These are phyloP conservation scores for Talaromyces sp. DNA, from an alignment of 2,329 filamentous ascomycete species.

Conservation along the genomic window DNA sequence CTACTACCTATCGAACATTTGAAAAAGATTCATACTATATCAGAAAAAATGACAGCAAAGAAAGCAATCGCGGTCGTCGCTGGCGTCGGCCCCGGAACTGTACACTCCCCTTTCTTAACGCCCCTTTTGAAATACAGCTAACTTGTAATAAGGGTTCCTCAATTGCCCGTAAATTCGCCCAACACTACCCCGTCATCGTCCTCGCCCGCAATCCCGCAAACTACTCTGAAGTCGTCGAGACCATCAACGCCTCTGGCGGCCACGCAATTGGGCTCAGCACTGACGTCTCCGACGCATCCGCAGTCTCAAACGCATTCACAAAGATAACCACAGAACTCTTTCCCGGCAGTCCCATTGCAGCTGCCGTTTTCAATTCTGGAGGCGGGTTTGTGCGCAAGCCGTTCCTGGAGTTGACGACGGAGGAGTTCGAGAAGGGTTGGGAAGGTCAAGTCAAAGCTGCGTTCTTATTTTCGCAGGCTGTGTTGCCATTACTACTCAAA, in stretches of 20 bases:
- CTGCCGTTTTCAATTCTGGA: slow-evolving; percentile 60
- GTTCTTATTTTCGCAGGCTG: slow-evolving; percentile 70
- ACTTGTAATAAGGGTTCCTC: slow-evolving; percentile 47
- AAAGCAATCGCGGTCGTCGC: slow-evolving; percentile 47
- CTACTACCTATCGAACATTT: too few relatives aligned
- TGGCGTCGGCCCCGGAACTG: slow-evolving; percentile 47
- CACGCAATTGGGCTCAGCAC: slow-evolving; percentile 60
- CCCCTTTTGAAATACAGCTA: not conserved
- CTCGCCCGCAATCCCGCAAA: slow-evolving; percentile 58
- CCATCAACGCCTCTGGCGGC: slow-evolving; percentile 58
- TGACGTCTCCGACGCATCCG: slow-evolving; percentile 53
- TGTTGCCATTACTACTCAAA: slow-evolving; percentile 67
- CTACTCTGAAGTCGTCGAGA: slow-evolving; percentile 53
- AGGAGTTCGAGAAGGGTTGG: slow-evolving; percentile 53
- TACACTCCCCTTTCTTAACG: slow-evolving; percentile 21
- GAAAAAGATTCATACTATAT: too few relatives aligned
- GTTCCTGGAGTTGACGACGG: slow-evolving; percentile 58
- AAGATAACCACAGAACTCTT: slow-evolving; percentile 52
- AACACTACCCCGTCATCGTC: slow-evolving; percentile 57
- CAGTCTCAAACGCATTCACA: slow-evolving; percentile 53
- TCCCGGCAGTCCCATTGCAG: slow-evolving; percentile 43
- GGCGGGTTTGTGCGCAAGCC: slow-evolving; percentile 58
- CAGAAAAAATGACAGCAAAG: slow-evolving; percentile 20
- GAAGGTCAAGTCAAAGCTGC: slow-evolving; percentile 58
- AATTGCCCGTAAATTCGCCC: slow-evolving; percentile 58